Percentiles rank a stretch among this genome's conserved stretches.
Evolutionary conservation across 2,329 filamentous ascomycete species (phyloP).

Genomic region (Cladosporium sphaerospermum): DNA sequence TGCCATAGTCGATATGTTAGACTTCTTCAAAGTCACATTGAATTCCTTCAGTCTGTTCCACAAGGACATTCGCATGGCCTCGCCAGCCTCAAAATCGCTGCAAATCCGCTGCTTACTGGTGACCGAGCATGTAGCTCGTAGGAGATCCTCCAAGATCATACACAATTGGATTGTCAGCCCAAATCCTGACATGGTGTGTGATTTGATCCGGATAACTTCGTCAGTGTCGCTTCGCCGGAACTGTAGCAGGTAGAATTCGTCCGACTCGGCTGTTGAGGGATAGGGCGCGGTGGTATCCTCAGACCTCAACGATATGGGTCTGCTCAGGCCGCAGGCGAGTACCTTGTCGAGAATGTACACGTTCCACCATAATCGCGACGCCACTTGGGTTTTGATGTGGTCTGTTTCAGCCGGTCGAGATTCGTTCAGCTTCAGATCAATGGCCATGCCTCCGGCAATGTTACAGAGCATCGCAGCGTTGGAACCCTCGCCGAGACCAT

Average conservation of each 20-base stretch:
- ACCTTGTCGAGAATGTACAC: slow-evolving; percentile 7
- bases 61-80: not conserved
- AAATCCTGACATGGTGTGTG: slow-evolving; percentile 4
- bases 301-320: not conserved
- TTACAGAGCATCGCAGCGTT: slow-evolving; percentile 8
- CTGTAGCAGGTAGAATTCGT: slow-evolving; percentile 3
- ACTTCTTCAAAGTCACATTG: not conserved
- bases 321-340: slow-evolving; percentile 1
- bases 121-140: slow-evolving; percentile 1
- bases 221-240: not conserved
- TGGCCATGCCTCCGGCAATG: slow-evolving; percentile 5
- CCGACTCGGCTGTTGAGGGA: slow-evolving; percentile 6
- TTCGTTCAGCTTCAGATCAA: slow-evolving; percentile 3
- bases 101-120: slow-evolving; percentile 10
- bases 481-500: slow-evolving; percentile 3
- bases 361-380: slow-evolving; percentile 5
- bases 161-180: not conserved
- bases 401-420: not conserved
- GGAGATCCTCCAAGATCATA: slow-evolving; percentile 2
- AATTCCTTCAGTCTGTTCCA: not conserved
- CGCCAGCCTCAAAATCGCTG: not conserved
- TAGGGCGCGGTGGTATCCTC: slow-evolving; percentile 1
- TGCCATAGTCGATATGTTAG: not conserved
- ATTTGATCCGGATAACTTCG: slow-evolving; percentile 1
- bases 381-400: slow-evolving; percentile 1